Base-by-base conservation (phyloP, 257 asterid genomes). In the Ballota nigra region DNA sequence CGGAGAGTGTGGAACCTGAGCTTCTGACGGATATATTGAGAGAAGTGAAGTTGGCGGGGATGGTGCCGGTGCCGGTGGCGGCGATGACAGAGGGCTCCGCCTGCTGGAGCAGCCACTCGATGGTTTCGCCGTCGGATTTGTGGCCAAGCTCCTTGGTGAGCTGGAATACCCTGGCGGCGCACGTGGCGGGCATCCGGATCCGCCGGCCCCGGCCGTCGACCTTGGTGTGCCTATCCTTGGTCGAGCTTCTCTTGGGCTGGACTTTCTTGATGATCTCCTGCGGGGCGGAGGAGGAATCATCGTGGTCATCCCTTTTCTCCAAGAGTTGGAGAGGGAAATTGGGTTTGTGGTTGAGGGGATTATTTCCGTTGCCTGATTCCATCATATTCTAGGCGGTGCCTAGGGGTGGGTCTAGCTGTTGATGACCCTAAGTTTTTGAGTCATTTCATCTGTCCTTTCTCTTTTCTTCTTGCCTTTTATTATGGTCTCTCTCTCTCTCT, bases 1-100 rank as follows among this genome's bases (percentile, higher is more conserved):
- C 87, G 0, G 94, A 87, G 9, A 86, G 70, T 5, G 84, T 88
- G 1, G 88, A 82, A 0, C 97, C 90, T 0, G 96, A 86, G 71
- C 86, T 87, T 19, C 97, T 28, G 0, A 75, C 74, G 0, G 97
- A 85, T 4, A 91, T 78, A 18, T 91, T 91, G 9, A 91, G 89
- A 1, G 97, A 83, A 1, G 85, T 76, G 58, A 88, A 91, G 15
- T 91, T 91, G 0, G 97, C 97, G 4, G 97, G 97, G 34, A 91
- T 91, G 0, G 96, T 91, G 12, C 97, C 97, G 22, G 97, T 89
- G 4, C 97, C 97, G 2, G 97, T 91, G 81, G 97, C 97, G 49
- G 97, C 97, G 28, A 88, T 81, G 53, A 91, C 96, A 0, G 97
- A 62, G 0, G 97, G 97, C 80, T 91, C 97, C 13, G 97, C 97